phyloP scores from a whole-genome alignment of 2,329 filamentous ascomycete genomes.

The Penicillium sp. region DNA sequence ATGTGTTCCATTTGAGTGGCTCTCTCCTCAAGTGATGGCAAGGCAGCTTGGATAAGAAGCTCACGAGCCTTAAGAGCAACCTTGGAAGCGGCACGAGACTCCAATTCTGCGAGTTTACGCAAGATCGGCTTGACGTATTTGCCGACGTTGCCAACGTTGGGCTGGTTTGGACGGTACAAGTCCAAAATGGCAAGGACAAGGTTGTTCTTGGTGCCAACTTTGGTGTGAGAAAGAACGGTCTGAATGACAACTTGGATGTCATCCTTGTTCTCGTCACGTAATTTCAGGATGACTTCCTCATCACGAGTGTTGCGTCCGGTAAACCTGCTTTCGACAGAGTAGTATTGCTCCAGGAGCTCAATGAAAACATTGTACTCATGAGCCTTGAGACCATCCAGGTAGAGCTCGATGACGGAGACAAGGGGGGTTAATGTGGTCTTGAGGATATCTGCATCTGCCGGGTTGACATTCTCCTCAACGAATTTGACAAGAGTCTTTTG shows the following conservation, averaged over 20 bases:
- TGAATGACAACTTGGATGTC: conserved; percentile 80
- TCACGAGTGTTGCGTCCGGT: conserved; percentile 79
- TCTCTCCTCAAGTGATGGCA: conserved; percentile 93
- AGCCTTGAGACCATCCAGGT: conserved; percentile 81
- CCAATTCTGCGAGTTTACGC: conserved; percentile 83
- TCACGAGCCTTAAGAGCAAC: conserved; percentile 96
- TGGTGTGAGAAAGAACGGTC: conserved; percentile 88
- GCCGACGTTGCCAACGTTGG: conserved; percentile 78
- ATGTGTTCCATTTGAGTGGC: conserved; percentile 98
- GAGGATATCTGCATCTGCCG: conserved; percentile 69
- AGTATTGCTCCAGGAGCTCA: conserved; percentile 75
- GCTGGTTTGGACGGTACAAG: conserved; percentile 91
- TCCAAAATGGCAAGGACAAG: conserved; percentile 87
- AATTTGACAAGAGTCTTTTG: conserved; percentile 82
- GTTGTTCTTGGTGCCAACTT: conserved; percentile 89
- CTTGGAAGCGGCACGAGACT: conserved; percentile 83
- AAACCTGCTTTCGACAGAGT: conserved; percentile 80
- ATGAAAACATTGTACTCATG: conserved; percentile 84
- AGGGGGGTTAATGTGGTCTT: conserved; percentile 71
- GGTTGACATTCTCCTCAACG: conserved; percentile 76
- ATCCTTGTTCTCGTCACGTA: conserved; percentile 95
- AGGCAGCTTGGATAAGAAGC: conserved; percentile 92
- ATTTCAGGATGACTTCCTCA: conserved; percentile 87
- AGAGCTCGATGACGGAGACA: conserved; percentile 71
- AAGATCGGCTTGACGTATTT: conserved; percentile 82